A percentile compares a stretch with the other conserved stretches of the same genome.
phyloP scores from a whole-genome alignment of 306 rosid species.

The Hylodesmum podocarpum region DNA sequence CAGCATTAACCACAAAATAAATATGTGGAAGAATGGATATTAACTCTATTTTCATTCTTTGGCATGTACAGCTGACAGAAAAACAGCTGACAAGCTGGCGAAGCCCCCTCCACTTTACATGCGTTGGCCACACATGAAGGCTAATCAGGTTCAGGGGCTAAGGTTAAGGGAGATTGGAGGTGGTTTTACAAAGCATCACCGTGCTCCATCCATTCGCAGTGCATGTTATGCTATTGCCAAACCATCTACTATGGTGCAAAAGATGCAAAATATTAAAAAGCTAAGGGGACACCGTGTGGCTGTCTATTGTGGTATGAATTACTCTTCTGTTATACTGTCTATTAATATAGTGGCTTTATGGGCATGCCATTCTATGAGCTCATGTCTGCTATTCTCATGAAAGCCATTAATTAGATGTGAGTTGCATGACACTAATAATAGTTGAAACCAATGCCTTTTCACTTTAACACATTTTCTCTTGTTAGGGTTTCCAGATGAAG shows the following conservation, averaged over 20 bases:
- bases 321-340: conserved; percentile 30
- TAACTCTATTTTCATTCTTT: conserved; percentile 28
- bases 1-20: not conserved
- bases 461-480: conserved; percentile 13
- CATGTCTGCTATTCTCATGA: conserved; percentile 19
- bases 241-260: conserved; percentile 89
- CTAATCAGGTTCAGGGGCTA: conserved; percentile 81
- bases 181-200: conserved; percentile 82
- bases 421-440: conserved; percentile 18
- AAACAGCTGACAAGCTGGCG: conserved; percentile 39
- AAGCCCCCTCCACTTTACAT: conserved; percentile 63
- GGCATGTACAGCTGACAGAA: conserved; percentile 56
- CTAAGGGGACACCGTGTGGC: conserved; percentile 89
- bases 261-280: conserved; percentile 81
- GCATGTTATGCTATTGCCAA: conserved; percentile 91
- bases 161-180: conserved; percentile 87
- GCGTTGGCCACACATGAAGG: conserved; percentile 91
- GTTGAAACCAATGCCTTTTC: conserved; percentile 7
- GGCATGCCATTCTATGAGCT: conserved; percentile 15
- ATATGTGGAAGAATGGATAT: conserved; percentile 19
- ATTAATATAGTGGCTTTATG: conserved; percentile 21
- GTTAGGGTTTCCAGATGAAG: conserved; percentile 12
- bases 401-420: conserved; percentile 22
- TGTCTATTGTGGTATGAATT: conserved; percentile 82
- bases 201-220: conserved; percentile 82